phyloP scores from a whole-genome alignment of 1,284 basidiomycete species.

The Rhodofomes roseus region DNA sequence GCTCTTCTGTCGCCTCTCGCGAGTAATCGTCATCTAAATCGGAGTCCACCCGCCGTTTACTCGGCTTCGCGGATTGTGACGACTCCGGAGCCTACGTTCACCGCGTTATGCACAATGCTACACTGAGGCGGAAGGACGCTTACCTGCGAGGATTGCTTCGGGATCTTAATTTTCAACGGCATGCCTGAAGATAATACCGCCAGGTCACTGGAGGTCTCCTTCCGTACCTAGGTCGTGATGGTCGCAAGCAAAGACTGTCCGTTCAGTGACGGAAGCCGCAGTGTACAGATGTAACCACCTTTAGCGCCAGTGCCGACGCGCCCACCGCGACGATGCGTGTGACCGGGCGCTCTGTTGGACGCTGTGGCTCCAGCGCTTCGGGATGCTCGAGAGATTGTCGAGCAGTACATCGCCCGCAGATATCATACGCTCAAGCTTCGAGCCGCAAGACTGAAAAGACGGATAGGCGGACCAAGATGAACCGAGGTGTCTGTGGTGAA shows the following conservation, averaged over 20 bases:
- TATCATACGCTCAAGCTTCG: no score
- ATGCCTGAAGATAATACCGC: not conserved
- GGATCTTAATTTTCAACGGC: not conserved
- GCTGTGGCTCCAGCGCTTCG: not conserved
- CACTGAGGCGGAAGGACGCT: not conserved
- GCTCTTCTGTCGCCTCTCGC: conserved; percentile 1
- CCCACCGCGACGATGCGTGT: not conserved
- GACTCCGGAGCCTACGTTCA: not conserved
- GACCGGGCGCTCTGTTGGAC: not conserved
- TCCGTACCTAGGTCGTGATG: no score
- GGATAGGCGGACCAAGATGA: no score
- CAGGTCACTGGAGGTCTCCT: not conserved
- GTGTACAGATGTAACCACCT: not conserved
- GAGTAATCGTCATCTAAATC: conserved; percentile 9
- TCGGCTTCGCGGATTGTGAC: not conserved
- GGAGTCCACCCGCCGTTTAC: not conserved
- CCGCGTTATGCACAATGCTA: not conserved
- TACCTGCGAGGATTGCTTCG: not conserved
- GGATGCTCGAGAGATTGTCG: no score
- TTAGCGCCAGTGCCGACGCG: no score
- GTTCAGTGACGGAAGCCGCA: no score
- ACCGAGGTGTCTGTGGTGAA: no score
- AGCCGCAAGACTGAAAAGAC: no score
- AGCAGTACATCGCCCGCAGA: no score
- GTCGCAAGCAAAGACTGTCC: no score